Percentiles rank a stretch among this genome's conserved stretches.
phyloP scores from a whole-genome alignment of 108 stramenopile genomes.

The Cyclotella baltica region DNA sequence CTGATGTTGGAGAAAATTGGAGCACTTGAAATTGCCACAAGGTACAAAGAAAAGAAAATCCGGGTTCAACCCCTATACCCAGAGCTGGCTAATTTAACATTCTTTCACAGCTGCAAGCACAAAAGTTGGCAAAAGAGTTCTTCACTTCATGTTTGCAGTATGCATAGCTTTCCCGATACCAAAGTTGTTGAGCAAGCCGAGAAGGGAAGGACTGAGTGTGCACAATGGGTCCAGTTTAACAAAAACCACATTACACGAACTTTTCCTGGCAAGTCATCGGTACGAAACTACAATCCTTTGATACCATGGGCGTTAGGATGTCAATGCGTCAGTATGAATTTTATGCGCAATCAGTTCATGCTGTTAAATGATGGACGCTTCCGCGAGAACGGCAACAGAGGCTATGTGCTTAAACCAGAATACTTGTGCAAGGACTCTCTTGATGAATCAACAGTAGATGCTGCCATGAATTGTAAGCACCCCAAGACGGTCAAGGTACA shows the following conservation, averaged over 20 bases:
- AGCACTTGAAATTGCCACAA: slow-evolving; percentile 63
- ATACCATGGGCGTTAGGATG: slow-evolving; percentile 89
- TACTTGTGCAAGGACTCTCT: slow-evolving; percentile 41
- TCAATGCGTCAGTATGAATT: slow-evolving; percentile 94
- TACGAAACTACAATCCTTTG: slow-evolving; percentile 88
- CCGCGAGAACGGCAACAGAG: slow-evolving; percentile 89
- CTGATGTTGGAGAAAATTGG: slow-evolving; percentile 58
- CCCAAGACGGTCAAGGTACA: slow-evolving; percentile 64
- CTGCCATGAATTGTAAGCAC: slow-evolving; percentile 41
- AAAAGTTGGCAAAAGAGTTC: slow-evolving; percentile 77
- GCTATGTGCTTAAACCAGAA: slow-evolving; percentile 95
- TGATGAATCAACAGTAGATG: slow-evolving; percentile 30
- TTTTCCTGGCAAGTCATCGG: slow-evolving; percentile 75
- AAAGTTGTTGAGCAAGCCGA: slow-evolving; percentile 50
- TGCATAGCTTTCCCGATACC: slow-evolving; percentile 72
- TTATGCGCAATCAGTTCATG: slow-evolving; percentile 78
- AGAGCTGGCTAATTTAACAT: slow-evolving; percentile 62
- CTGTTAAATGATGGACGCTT: slow-evolving; percentile 93
- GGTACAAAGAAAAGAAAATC: slow-evolving; percentile 71
- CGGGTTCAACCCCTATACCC: slow-evolving; percentile 60
- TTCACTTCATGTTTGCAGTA: slow-evolving; percentile 54
- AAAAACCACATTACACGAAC: slow-evolving; percentile 77
- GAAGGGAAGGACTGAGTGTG: slow-evolving; percentile 49
- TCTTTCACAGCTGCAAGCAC: slow-evolving; percentile 64
- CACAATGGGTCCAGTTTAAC: slow-evolving; percentile 62